Evolutionary conservation across 169 alveolate species (phyloP), one percentile per base, ranked within the genome.

Genomic region (Eimeria sp.): DNA sequence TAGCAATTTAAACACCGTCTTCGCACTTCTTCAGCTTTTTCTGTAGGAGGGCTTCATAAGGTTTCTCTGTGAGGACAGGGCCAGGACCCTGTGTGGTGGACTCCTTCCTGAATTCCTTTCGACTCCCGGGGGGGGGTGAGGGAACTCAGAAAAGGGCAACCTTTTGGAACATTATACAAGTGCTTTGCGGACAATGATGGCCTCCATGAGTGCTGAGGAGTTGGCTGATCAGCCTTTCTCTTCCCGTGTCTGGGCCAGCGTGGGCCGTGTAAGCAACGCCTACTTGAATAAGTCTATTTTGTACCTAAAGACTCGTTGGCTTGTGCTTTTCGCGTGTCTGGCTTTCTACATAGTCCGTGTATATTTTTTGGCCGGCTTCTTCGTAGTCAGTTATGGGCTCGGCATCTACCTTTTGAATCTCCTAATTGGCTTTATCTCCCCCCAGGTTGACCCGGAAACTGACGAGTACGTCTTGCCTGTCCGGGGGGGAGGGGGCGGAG

Each of bases 341-440:
- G 84, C 58, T 9, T 91, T 96, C 73, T 97, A 89, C 91, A 91
- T 96, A 6, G 47, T 94, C 25, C 97, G 98, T 54, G 97, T 97
- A n/a, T 96, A 95, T 22, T 47, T 40, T 34, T 61, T 92, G 16
- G 76, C 89, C 73, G 99, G 98, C 67, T 98, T 95, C 89, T 98
- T 97, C 89, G 98, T 98, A n/a, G 97, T 98, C 49, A 96, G 99
- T 13, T 98, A 98, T 92, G 98, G 98, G 25, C 95, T 98, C 49
- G 97, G 98, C n/a, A 98, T 98, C 65, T 97, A 97, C 95, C 95
- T 98, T 43, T 92, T 98, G 89, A 98, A 97, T 95, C 92, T 97
- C 72, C 95, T 98, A 51, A 96, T 98, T n/a, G 98, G 98, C 54
- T 98, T 98, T 95, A 92, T 98, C 89, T 97, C 99, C 0, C 99